Percentiles rank a stretch among this genome's conserved stretches.
Conservation (phyloP, 768 basidiomycete species). For the Omphalotus guepiniiformis region DNA sequence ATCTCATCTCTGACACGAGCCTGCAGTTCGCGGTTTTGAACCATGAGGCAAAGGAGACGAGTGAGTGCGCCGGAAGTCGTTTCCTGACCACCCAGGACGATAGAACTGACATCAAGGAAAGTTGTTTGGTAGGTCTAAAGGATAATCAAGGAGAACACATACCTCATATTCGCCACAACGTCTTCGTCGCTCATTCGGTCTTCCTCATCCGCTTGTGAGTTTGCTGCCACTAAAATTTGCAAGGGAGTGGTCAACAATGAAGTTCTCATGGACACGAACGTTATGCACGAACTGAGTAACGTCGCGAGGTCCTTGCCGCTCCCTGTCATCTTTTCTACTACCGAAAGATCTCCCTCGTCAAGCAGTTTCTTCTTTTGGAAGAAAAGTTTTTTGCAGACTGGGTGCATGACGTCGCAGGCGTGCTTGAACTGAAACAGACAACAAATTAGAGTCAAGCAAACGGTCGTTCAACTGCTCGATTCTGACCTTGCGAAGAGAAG, state of each 20-base stretch:
- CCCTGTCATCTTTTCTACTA: conserved; percentile 15
- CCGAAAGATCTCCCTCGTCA: conserved; percentile 15
- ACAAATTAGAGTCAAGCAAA: too few species aligned
- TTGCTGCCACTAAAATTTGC: conserved; percentile 24
- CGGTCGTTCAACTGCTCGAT: background rate
- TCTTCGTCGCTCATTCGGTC: conserved; percentile 25
- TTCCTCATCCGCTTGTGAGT: conserved; percentile 23
- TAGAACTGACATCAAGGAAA: conserved; percentile 15
- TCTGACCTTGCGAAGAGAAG: conserved; percentile 15
- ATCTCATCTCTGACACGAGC: conserved; percentile 24
- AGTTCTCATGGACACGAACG: background rate
- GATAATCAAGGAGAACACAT: background rate
- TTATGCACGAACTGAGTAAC: conserved; percentile 17
- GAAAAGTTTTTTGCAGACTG: conserved; percentile 16
- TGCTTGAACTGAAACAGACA: conserved; percentile 16
- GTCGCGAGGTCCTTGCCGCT: conserved; percentile 22
- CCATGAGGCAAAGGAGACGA: conserved; percentile 23
- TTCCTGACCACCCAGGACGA: conserved; percentile 32
- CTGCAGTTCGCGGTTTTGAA: conserved; percentile 25
- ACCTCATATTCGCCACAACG: conserved; percentile 26
- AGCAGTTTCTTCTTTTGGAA: conserved; percentile 14
- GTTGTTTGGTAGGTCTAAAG: background rate
- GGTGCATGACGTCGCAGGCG: conserved; percentile 19
- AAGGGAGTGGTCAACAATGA: background rate
- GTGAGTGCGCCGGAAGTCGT: conserved; percentile 29